Conservation (phyloP, 805 yeast genomes). For the Candida vartiovaarae region DNA sequence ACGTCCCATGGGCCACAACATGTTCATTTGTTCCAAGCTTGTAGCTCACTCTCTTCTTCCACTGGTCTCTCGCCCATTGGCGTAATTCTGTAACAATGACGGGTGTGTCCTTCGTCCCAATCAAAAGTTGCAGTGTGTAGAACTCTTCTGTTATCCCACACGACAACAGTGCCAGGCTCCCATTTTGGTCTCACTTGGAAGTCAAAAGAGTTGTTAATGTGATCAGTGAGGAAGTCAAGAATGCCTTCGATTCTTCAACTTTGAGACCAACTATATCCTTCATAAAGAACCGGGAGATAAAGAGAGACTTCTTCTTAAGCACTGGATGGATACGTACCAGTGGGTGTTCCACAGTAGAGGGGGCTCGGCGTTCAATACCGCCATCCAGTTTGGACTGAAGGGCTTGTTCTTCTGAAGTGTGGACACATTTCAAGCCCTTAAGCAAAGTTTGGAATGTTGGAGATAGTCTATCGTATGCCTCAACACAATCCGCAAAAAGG, state of each 20-base stretch:
- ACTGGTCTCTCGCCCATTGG: conserved; percentile 69
- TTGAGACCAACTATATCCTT: conserved; percentile 66
- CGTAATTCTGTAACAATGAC: conserved; percentile 72
- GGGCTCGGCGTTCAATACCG: conserved; percentile 60
- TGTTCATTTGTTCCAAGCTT: conserved; percentile 18
- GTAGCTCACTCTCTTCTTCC: conserved; percentile 35
- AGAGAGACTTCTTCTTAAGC: conserved; percentile 52
- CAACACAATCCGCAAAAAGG: conserved; percentile 63
- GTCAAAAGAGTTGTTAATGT: conserved; percentile 48
- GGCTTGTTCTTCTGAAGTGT: conserved; percentile 69
- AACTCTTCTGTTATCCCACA: conserved; percentile 76
- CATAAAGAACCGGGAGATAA: conserved; percentile 53
- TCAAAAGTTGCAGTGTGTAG: conserved; percentile 66
- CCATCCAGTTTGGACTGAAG: conserved; percentile 45
- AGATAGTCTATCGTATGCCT: conserved; percentile 66
- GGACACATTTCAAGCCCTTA: conserved; percentile 57
- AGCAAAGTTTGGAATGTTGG: conserved; percentile 54
- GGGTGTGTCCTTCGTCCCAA: conserved; percentile 57
- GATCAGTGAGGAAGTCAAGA: conserved; percentile 48
- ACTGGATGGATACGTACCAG: conserved; percentile 70
- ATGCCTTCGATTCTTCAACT: conserved; percentile 59
- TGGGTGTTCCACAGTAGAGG: conserved; percentile 54
- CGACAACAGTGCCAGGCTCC: conserved; percentile 62
- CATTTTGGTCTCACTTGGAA: conserved; percentile 64
- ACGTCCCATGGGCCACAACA: no score